Evolutionary conservation across 805 yeast species (phyloP).

Genomic region (Wickerhamiella brachini): DNA sequence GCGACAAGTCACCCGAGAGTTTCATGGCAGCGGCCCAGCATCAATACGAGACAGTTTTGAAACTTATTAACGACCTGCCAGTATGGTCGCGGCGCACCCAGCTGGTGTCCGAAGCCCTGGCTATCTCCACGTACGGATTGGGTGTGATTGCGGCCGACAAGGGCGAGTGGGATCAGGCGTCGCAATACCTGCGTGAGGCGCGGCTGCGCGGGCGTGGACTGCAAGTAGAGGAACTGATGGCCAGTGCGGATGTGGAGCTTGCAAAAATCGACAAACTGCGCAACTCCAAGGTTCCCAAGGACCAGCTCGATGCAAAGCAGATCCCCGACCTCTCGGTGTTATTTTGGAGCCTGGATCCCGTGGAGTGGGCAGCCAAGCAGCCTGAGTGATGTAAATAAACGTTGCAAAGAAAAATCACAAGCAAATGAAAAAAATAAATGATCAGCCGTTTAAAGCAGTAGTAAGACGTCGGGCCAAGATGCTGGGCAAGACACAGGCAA

Average conservation of each 20-base stretch:
- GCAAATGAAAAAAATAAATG: no score
- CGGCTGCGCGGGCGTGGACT: conserved; percentile 54
- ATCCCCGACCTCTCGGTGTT: conserved; percentile 13
- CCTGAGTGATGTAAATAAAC: neutral
- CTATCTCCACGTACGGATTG: conserved; percentile 69
- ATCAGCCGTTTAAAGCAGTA: no score
- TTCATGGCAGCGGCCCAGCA: neutral
- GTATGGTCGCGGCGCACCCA: conserved; percentile 10
- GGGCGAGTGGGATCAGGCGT: conserved; percentile 43
- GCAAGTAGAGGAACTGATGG: conserved; percentile 47
- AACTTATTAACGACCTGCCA: neutral
- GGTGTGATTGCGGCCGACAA: conserved; percentile 65
- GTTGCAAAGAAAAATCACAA: no score
- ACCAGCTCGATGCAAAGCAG: conserved; percentile 6
- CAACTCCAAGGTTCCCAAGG: conserved; percentile 3
- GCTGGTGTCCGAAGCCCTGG: conserved; percentile 48
- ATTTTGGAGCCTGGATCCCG: conserved; percentile 14
- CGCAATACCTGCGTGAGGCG: conserved; percentile 50
- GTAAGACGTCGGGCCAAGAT: no score
- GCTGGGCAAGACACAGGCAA: neutral
- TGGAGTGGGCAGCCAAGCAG: conserved; percentile 1
- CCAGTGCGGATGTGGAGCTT: conserved; percentile 54
- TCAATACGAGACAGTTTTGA: neutral
- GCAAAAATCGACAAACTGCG: conserved; percentile 30
- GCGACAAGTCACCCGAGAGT: neutral